Conservation (phyloP, 2,329 filamentous ascomycete genomes). For the Alternaria alternata region DNA sequence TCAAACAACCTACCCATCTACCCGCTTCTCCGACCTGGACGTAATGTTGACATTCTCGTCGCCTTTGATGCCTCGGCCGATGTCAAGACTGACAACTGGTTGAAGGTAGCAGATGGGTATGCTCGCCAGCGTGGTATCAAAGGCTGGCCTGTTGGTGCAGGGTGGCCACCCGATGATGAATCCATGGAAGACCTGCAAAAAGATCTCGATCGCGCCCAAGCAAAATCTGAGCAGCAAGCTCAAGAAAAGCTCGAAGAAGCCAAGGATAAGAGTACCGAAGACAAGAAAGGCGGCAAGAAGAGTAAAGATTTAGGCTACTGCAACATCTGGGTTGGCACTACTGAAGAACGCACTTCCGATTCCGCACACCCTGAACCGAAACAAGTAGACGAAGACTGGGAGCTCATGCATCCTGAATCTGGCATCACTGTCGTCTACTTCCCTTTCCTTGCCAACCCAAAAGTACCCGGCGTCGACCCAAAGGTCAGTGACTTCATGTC, state of each 20-base stretch:
- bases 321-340: slow-evolving; percentile 93
- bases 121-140: slow-evolving; percentile 88
- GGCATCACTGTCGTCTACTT: slow-evolving; percentile 92
- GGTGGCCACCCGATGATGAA: slow-evolving; percentile 78
- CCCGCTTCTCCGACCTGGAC: slow-evolving; percentile 84
- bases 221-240: slow-evolving; percentile 66
- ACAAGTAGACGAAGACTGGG: slow-evolving; percentile 67
- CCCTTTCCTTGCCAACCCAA: slow-evolving; percentile 83
- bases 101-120: slow-evolving; percentile 92
- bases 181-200: slow-evolving; percentile 67
- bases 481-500: slow-evolving; percentile 84
- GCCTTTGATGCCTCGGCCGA: slow-evolving; percentile 96
- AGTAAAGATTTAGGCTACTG: slow-evolving; percentile 77
- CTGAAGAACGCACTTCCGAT: slow-evolving; percentile 70
- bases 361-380: slow-evolving; percentile 64
- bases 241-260: slow-evolving; percentile 71
- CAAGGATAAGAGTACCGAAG: slow-evolving; percentile 39
- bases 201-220: slow-evolving; percentile 74
- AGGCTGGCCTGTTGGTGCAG: slow-evolving; percentile 93
- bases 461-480: slow-evolving; percentile 83
- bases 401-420: slow-evolving; percentile 77
- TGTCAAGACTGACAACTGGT: slow-evolving; percentile 93
- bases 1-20: slow-evolving; percentile 98
- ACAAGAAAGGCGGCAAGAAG: slow-evolving; percentile 42
- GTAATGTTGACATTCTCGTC: slow-evolving; percentile 87